A percentile compares a stretch with the other conserved stretches of the same genome.
Conservation (phyloP, 164 flowering plant genomes). For the Liquidambar formosana region DNA sequence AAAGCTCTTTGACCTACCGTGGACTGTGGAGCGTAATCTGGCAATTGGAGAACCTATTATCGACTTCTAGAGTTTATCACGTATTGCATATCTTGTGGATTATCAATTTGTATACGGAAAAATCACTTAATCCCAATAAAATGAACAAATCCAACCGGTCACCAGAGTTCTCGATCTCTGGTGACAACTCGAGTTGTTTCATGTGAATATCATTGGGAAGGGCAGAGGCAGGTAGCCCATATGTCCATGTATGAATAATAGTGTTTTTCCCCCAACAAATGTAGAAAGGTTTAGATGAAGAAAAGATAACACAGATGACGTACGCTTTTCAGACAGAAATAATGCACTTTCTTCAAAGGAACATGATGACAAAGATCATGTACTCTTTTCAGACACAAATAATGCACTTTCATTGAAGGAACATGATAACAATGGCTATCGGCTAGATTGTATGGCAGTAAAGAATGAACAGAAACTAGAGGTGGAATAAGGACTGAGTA, state of each 20-base stretch:
- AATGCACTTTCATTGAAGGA: too few species aligned
- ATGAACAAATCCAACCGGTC: background rate
- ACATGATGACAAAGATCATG: too few species aligned
- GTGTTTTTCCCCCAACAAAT: slow-evolving; percentile 3
- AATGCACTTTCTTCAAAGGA: too few species aligned
- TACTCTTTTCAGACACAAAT: too few species aligned
- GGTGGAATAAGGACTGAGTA: too few species aligned
- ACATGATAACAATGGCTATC: too few species aligned
- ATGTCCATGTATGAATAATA: slow-evolving; percentile 7
- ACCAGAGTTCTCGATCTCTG: background rate
- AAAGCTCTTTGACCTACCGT: slow-evolving; percentile 45
- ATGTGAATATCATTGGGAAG: background rate
- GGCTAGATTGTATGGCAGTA: too few species aligned
- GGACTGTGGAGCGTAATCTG: slow-evolving; percentile 47
- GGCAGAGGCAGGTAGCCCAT: slow-evolving; percentile 14
- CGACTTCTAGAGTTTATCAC: slow-evolving; percentile 36
- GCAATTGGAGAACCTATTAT: slow-evolving; percentile 50
- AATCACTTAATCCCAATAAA: background rate
- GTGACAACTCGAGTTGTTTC: slow-evolving; percentile 5
- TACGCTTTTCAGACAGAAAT: too few species aligned
- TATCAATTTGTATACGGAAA: background rate
- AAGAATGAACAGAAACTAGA: too few species aligned
- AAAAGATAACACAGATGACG: background rate
- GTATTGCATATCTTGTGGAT: slow-evolving; percentile 1
- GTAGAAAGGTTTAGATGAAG: background rate